Evolutionary conservation across 768 basidiomycete genomes (phyloP), one percentile per base, ranked within the genome.

Genomic region (Leccinum uliginosum): DNA sequence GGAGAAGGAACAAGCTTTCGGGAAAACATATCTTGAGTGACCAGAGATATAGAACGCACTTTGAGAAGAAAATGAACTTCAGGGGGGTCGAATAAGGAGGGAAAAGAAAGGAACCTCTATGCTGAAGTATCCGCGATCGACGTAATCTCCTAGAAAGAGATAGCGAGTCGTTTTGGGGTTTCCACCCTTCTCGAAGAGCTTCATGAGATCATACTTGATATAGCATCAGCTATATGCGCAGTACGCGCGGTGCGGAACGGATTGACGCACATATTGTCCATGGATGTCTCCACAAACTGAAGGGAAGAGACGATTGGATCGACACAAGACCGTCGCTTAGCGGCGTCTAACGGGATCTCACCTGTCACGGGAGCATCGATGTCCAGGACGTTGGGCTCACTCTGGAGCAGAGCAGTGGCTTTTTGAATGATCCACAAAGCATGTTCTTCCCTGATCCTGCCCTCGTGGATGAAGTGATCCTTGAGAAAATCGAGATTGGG

Each of bases 381-480:
- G 50, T 85, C 80, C 43, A 89, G 72, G 35, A 89, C 70, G 62
- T 87, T 89, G 6, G 84, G 81, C 69, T 89, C 86, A 15, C 72
- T 66, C 40, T 76, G 73, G 59, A 88, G 69, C 24, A 88, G 62
- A 66, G 82, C 79, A 4, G 80, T 79, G 1, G 77, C 81, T 70
- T 80, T 82, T 50, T 80, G 72, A n/a, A 89, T 66, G 59, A 88
- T 87, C 69, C 80, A 86, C 52, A 86, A 64, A 0, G 87, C 87
- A 63, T 87, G 84, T 30, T 84, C 83, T 62, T 87, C 86, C 1
- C 77, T 82, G 50, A 87, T 60, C 32, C 86, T 73, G 0, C 86
- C 86, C 66, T 87, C 86, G 45, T 86, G 76, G 68, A 87, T 85
- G 71, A 88, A 87, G 71, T 89, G 86, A 65, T 87, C 87, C 74